Conservation (phyloP, 1,284 basidiomycete species). For the Xerocomus nothofagi region DNA sequence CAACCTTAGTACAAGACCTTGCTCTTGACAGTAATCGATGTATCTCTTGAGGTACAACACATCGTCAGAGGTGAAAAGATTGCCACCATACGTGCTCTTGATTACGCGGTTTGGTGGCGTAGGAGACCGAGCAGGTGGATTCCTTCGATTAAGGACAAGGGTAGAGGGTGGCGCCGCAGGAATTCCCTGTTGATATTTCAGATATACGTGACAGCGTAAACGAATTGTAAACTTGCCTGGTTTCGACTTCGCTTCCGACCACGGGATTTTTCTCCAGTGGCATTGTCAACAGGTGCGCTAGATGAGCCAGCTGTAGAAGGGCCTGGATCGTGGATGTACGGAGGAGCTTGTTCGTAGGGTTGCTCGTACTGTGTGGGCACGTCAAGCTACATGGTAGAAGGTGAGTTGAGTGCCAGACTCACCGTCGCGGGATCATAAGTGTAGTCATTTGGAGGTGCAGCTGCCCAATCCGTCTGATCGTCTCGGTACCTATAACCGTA, state of each 20-base stretch:
- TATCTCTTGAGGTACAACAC: conserved; percentile 77
- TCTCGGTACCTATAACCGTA: conserved; percentile 63
- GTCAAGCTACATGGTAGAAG: conserved; percentile 6
- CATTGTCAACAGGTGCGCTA: conserved; percentile 22
- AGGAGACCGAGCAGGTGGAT: conserved; percentile 72
- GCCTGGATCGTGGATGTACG: conserved; percentile 52
- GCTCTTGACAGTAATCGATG: conserved; percentile 82
- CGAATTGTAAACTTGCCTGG: conserved; percentile 40
- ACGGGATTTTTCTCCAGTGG: conserved; percentile 42
- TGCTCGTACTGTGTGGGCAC: conserved; percentile 40
- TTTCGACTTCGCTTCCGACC: conserved; percentile 65
- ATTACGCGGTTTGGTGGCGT: conserved; percentile 78
- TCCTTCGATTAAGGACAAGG: conserved; percentile 59
- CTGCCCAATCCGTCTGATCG: conserved; percentile 52
- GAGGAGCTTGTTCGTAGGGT: conserved; percentile 43
- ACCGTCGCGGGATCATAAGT: conserved; percentile 52
- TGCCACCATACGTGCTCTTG: conserved; percentile 83
- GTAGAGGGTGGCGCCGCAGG: conserved; percentile 63
- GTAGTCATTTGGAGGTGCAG: conserved; percentile 46
- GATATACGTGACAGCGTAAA: conserved; percentile 4
- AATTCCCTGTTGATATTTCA: conserved; percentile 38
- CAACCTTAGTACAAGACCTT: conserved; percentile 75
- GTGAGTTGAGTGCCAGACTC: conserved; percentile 20
- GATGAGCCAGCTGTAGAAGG: conserved; percentile 42
- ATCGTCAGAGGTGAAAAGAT: conserved; percentile 78